Evolutionary conservation across 768 basidiomycete genomes (phyloP).

Genomic region (Piloderma croceum): DNA sequence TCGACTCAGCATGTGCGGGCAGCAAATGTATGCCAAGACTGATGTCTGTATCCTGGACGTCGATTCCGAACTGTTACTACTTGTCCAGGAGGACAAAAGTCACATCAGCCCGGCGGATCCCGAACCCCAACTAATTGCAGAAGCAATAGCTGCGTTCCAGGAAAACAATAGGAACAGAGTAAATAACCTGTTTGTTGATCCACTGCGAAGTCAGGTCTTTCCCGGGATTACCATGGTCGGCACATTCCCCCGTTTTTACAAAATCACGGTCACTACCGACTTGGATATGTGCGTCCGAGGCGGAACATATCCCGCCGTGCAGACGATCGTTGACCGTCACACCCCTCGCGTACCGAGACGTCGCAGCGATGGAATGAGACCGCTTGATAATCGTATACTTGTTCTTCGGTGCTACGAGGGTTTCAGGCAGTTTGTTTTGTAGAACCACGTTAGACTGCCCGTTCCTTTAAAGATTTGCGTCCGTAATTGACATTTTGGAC

Average conservation of each 20-base stretch:
- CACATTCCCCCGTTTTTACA: conserved; percentile 10
- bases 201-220: conserved; percentile 11
- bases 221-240: conserved; percentile 17
- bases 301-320: no score
- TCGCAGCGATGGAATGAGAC: conserved; percentile 17
- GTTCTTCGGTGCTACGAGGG: conserved; percentile 21
- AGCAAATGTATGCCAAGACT: conserved; percentile 14
- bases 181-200: conserved; percentile 13
- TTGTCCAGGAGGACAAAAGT: conserved; percentile 19
- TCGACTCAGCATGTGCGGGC: conserved; percentile 20
- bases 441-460: no score
- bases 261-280: no score
- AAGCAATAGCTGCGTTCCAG: conserved; percentile 25
- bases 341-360: conserved; percentile 14
- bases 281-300: no score
- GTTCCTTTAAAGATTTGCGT: no score
- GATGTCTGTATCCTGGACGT: conserved; percentile 21
- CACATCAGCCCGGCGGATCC: conserved; percentile 18
- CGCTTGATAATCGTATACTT: conserved; percentile 18
- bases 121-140: conserved; percentile 27
- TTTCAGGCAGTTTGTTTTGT: no score
- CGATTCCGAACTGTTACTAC: conserved; percentile 17
- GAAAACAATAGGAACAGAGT: conserved; percentile 17
- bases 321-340: conserved; percentile 14
- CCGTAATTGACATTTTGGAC: no score